Evolutionary conservation across 139 green algal species (phyloP).

Genomic region (Coelastrella sp.): DNA sequence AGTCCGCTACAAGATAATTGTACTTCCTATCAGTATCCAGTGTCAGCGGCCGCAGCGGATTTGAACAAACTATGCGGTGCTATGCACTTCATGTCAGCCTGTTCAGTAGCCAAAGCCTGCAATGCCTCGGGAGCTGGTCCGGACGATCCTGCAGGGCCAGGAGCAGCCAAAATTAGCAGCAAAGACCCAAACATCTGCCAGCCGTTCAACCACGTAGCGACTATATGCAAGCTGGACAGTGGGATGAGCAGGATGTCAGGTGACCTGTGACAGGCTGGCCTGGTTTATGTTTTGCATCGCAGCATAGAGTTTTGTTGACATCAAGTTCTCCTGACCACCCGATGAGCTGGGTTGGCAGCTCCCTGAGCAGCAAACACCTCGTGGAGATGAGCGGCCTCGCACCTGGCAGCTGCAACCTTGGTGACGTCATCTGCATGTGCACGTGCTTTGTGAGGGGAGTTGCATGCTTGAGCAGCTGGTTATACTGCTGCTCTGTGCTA

Average conservation of each 20-base stretch:
- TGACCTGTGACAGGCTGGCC: not conserved
- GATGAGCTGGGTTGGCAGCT: too few relatives aligned
- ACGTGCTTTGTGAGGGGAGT: too few relatives aligned
- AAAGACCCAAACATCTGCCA: conserved; percentile 32
- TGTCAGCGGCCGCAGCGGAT: not conserved
- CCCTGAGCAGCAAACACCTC: too few relatives aligned
- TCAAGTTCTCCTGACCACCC: too few relatives aligned
- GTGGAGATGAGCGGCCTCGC: too few relatives aligned
- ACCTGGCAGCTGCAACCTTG: too few relatives aligned
- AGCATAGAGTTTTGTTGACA: too few relatives aligned
- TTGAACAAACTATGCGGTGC: conserved; percentile 11
- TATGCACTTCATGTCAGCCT: conserved; percentile 47
- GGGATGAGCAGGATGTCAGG: conserved; percentile 46
- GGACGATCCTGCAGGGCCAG: not conserved
- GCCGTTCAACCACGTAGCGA: conserved; percentile 38
- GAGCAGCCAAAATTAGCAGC: not conserved
- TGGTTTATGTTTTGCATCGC: not conserved
- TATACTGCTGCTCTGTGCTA: too few relatives aligned
- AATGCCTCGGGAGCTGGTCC: conserved; percentile 7
- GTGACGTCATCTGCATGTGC: too few relatives aligned
- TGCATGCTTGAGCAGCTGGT: too few relatives aligned
- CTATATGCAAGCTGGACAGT: conserved; percentile 37
- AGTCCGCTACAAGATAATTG: not conserved
- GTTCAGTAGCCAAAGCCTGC: conserved; percentile 36
- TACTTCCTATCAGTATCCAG: not conserved